phyloP scores from a whole-genome alignment of 2,329 filamentous ascomycete species.

The Neopestalotiopsis sp. region DNA sequence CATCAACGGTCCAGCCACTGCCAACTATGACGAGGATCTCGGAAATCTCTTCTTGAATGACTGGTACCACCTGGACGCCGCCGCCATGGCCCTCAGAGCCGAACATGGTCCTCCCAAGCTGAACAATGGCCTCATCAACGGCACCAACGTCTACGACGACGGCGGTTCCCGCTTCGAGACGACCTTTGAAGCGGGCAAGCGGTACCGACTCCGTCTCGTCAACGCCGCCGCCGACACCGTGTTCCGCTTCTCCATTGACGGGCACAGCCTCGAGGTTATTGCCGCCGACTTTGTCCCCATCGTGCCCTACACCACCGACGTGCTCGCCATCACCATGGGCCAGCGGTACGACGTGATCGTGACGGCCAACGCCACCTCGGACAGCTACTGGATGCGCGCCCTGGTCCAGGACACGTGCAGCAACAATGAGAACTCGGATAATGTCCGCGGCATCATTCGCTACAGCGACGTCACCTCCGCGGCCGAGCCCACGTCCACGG shows the following conservation, averaged over 20 bases:
- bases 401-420: constrained; percentile 43
- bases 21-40: constrained; percentile 67
- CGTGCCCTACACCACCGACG: constrained; percentile 53
- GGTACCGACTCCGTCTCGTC: constrained; percentile 51
- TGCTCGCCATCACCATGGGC: constrained; percentile 47
- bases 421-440: constrained; percentile 23
- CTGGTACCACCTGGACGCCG: constrained; percentile 56
- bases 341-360: constrained; percentile 28
- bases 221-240: constrained; percentile 45
- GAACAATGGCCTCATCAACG: constrained; percentile 47
- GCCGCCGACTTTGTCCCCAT: constrained; percentile 59
- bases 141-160: constrained; percentile 36
- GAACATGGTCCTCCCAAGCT: constrained; percentile 41
- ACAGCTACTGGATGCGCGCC: constrained; percentile 52
- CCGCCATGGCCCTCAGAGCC: constrained; percentile 38
- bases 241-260: constrained; percentile 53
- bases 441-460: constrained; percentile 36
- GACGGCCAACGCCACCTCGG: constrained; percentile 18
- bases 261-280: constrained; percentile 60
- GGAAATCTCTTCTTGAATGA: constrained; percentile 64
- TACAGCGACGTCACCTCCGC: constrained; percentile 34
- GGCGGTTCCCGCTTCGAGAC: constrained; percentile 41
- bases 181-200: constrained; percentile 45
- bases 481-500: constrained; percentile 22
- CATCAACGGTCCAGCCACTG: constrained; percentile 63